These are phyloP conservation scores for Psidium friedrichsthalianum DNA, from an alignment of 345 rosid genomes.

Conservation along the genomic window DNA sequence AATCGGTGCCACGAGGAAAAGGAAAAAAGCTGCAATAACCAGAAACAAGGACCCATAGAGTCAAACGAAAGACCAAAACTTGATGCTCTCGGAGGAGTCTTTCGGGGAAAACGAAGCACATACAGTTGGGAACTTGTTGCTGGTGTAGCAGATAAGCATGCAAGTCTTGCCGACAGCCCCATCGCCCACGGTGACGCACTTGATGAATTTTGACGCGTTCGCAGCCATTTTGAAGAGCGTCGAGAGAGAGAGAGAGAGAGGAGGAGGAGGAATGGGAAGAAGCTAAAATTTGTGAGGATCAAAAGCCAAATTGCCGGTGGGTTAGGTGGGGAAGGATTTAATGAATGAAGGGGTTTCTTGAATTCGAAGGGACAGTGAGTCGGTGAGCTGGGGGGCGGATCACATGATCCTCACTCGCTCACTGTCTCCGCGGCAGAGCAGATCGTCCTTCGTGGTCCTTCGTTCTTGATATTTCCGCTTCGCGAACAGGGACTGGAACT, in stretches of 20 bases:
- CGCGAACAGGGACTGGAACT: not conserved
- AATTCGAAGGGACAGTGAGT: not conserved
- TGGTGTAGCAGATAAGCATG: slow-evolving; percentile 81
- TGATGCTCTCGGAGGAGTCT: slow-evolving; percentile 4
- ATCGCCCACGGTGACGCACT: slow-evolving; percentile 82
- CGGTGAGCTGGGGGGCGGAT: slow-evolving; percentile 23
- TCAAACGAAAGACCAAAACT: not conserved
- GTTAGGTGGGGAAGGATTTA: not conserved
- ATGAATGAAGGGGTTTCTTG: not conserved
- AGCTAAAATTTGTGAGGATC: not conserved
- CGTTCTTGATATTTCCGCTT: not conserved
- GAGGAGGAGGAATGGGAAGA: not conserved
- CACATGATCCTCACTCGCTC: slow-evolving; percentile 55
- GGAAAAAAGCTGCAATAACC: slow-evolving; percentile 31
- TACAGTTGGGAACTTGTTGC: slow-evolving; percentile 83
- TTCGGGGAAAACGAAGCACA: slow-evolving; percentile 2
- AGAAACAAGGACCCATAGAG: slow-evolving; percentile 17
- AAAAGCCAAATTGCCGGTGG: not conserved
- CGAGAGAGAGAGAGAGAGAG: not conserved
- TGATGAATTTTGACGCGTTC: slow-evolving; percentile 63
- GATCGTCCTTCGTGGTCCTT: not conserved
- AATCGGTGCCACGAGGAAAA: not conserved
- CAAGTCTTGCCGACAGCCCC: slow-evolving; percentile 88
- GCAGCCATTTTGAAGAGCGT: slow-evolving; percentile 1
- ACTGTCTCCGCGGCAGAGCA: slow-evolving; percentile 1